Conservation (phyloP, 345 rosid species). For the rapeseed (Brassica napus) region Da-Ae NC_063436.1:24787501-24788000, state of each 20-base stretch:
- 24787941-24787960: conserved; percentile 95
- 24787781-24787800: too few species aligned
- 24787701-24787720: too few species aligned
- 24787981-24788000: conserved; percentile 76
- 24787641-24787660: conserved; percentile 44
- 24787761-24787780: too few species aligned
- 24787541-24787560: conserved; percentile 81
- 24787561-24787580: conserved; percentile 74
- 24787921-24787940: conserved; percentile 85
- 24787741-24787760: too few species aligned
- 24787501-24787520: conserved; percentile 78
- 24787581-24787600: conserved; percentile 57
- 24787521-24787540: conserved; percentile 78
- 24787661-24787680: too few species aligned
- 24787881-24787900: conserved; percentile 41
- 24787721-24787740: too few species aligned
- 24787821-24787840: too few species aligned
- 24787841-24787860: background rate
- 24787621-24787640: conserved; percentile 64
- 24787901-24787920: conserved; percentile 80
- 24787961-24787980: conserved; percentile 94
- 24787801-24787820: too few species aligned
- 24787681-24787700: too few species aligned
- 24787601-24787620: conserved; percentile 80
- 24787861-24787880: background rate